phyloP scores from a whole-genome alignment of 2,329 filamentous ascomycete genomes.

The Exophiala spinifera region DNA sequence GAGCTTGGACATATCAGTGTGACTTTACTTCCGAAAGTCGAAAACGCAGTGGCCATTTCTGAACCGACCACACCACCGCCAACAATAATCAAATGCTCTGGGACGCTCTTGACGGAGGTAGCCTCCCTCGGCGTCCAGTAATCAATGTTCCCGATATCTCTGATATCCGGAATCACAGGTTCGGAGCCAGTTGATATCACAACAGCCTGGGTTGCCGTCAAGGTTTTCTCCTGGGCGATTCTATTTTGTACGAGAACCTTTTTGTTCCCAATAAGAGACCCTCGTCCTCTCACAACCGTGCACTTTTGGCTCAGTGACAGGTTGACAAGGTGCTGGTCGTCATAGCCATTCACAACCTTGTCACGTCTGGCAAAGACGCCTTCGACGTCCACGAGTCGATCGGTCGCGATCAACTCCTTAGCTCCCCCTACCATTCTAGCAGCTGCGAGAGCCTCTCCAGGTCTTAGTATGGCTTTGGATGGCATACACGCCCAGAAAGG shows the following conservation, averaged over 20 bases:
- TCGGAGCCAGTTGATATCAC: slow-evolving; percentile 11
- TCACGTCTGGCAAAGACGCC: slow-evolving; percentile 11
- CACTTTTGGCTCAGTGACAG: slow-evolving; percentile 2
- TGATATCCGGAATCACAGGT: slow-evolving; percentile 10
- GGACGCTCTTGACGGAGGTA: slow-evolving; percentile 3
- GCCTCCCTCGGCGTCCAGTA: slow-evolving; percentile 18
- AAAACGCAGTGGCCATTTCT: slow-evolving; percentile 14
- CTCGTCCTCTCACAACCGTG: slow-evolving; percentile 10
- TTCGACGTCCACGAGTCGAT: slow-evolving; percentile 8
- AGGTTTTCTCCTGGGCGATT: slow-evolving; percentile 11
- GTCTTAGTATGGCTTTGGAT: slow-evolving; percentile 11
- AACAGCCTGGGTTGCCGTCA: slow-evolving; percentile 9
- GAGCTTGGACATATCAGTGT: slow-evolving; percentile 5
- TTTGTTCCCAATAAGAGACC: slow-evolving; percentile 6
- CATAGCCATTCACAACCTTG: slow-evolving; percentile 10
- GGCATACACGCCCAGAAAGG: slow-evolving; percentile 18
- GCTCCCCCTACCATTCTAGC: slow-evolving; percentile 8
- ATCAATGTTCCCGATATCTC: background rate
- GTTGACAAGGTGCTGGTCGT: slow-evolving; percentile 9
- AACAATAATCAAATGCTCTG: slow-evolving; percentile 16
- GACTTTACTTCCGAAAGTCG: slow-evolving; percentile 12
- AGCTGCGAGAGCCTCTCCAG: slow-evolving; percentile 4
- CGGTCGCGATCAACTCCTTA: background rate
- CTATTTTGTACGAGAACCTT: slow-evolving; percentile 9
- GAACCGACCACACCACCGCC: slow-evolving; percentile 13